Conservation (phyloP, 345 rosid species). For the Triadica sebifera region DNA sequence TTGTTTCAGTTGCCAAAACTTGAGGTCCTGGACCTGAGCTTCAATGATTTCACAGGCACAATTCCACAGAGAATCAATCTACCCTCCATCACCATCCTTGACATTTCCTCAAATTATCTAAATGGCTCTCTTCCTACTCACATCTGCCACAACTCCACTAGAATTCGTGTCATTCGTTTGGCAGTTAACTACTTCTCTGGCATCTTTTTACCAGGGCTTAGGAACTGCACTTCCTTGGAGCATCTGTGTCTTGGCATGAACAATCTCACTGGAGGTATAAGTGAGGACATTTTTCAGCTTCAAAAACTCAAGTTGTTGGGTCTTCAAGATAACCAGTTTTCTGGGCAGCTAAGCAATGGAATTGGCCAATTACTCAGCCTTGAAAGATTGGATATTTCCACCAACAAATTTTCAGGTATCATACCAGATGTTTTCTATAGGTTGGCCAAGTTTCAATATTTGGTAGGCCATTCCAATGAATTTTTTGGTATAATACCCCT, state of each 20-base stretch:
- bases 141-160: slow-evolving; percentile 48
- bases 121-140: slow-evolving; percentile 48
- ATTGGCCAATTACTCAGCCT: slow-evolving; percentile 47
- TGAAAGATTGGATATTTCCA: slow-evolving; percentile 52
- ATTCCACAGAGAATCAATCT: slow-evolving; percentile 43
- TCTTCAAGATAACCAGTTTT: slow-evolving; percentile 53
- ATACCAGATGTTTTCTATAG: slow-evolving; percentile 59
- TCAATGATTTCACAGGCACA: slow-evolving; percentile 46
- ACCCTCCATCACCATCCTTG: slow-evolving; percentile 41
- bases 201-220: slow-evolving; percentile 42
- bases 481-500: slow-evolving; percentile 58
- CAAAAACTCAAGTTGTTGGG: slow-evolving; percentile 37
- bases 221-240: slow-evolving; percentile 43
- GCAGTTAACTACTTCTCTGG: slow-evolving; percentile 61
- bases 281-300: slow-evolving; percentile 50
- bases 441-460: slow-evolving; percentile 33
- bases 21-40: slow-evolving; percentile 55
- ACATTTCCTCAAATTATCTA: slow-evolving; percentile 48
- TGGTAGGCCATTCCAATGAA: slow-evolving; percentile 48
- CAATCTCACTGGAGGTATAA: slow-evolving; percentile 49
- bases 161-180: slow-evolving; percentile 32
- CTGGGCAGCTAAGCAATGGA: slow-evolving; percentile 43
- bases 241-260: slow-evolving; percentile 62
- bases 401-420: slow-evolving; percentile 48
- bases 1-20: slow-evolving; percentile 45